Evolutionary conservation across 2,329 filamentous ascomycete genomes (phyloP), one percentile per base, ranked within the genome.

Genomic region (Orbilia blumenaviensis): DNA sequence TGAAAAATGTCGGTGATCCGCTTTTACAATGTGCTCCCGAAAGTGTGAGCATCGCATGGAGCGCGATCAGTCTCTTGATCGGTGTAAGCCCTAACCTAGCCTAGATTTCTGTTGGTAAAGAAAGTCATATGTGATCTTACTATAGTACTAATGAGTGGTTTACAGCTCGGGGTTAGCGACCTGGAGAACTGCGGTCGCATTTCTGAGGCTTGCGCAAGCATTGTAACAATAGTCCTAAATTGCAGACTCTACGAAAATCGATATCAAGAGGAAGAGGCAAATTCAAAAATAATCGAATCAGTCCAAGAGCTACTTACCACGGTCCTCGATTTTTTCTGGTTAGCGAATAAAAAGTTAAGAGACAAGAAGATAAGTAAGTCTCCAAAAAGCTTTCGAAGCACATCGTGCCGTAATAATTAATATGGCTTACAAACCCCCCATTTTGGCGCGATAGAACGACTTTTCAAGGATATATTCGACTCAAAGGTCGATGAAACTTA

Each of bases 111-210:
- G n/a, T n/a, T n/a, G n/a, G n/a, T n/a, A n/a, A n/a, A n/a, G n/a
- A n/a, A n/a, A n/a, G n/a, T n/a, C n/a, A 54, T 44, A 9, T 44
- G 41, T 8, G 41, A 23, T 54, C 8, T 18, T 32, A 54, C 16
- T 27, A 34, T n/a, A n/a, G n/a, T n/a, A n/a, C n/a, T n/a, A 54
- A 18, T 21, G 2, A 6, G 27, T 48, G 12, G 6, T 9, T 25
- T 25, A 27, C n/a, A 71, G 66, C 7, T 71, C 12, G 66, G 44
- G 6, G 36, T 34, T 1, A 63, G 34, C 8, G 66, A 71, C 16
- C 25, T 71, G 4, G 71, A 75, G 48, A 75, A 75, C 29, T 75
- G 71, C n/a, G 63, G 71, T 29, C 54, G 54, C 29, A 75, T 75
- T 29, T 75, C 71, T 2, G 63, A 75, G 42, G 71, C 71, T 2